Percentiles rank a stretch among this genome's conserved stretches.
Conservation (phyloP, 2,329 filamentous ascomycete genomes). For the Truncatella angustata region DNA sequence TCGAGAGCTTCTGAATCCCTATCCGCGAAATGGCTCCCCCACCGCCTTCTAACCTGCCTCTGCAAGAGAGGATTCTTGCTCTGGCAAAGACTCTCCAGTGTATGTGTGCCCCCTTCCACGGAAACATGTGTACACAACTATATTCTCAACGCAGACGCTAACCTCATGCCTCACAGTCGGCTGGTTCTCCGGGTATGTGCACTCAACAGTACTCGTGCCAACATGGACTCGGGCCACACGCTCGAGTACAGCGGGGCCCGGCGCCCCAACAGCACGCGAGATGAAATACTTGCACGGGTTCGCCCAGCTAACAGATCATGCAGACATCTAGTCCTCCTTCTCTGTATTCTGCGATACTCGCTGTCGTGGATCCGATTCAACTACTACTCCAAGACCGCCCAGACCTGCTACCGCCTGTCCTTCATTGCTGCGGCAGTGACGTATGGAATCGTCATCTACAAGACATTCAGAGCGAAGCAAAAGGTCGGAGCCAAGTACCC, state of each 20-base stretch:
- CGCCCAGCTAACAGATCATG: constrained; percentile 14
- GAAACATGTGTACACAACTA: no score
- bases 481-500: constrained; percentile 67
- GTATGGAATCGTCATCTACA: constrained; percentile 98
- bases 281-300: no score
- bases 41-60: constrained; percentile 65
- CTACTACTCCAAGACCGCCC: constrained; percentile 73
- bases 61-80: constrained; percentile 71
- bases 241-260: not conserved
- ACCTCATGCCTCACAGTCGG: constrained; percentile 52
- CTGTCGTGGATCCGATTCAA: constrained; percentile 89
- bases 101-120: no score
- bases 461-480: constrained; percentile 84
- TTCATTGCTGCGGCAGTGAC: constrained; percentile 88
- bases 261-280: no score
- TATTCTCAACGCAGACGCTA: no score
- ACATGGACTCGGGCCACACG: not conserved
- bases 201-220: not conserved
- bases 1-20: not conserved
- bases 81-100: constrained; percentile 92
- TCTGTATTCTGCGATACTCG: constrained; percentile 78
- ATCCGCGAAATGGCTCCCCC: constrained; percentile 65
- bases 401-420: constrained; percentile 83
- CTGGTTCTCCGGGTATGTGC: constrained; percentile 78
- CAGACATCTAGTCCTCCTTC: constrained; percentile 83